These are phyloP conservation scores for Glycine soja DNA, from an alignment of 306 rosid genomes.

Conservation along the genomic window DNA sequence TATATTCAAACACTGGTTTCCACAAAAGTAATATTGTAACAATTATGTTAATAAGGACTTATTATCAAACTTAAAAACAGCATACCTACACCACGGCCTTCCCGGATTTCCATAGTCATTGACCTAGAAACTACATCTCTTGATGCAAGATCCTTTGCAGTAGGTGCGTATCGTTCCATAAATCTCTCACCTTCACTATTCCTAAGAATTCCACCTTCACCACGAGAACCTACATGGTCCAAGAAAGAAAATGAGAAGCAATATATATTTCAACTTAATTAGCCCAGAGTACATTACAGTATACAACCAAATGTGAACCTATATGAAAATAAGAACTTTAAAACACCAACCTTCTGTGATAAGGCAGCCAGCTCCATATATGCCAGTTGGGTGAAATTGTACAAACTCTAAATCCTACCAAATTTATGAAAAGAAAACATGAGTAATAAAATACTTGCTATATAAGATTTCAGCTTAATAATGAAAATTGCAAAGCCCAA, in stretches of 20 bases:
- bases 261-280: background rate
- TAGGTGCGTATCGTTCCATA: constrained; percentile 99
- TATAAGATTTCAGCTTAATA: constrained; percentile 29
- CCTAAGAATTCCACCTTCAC: constrained; percentile 98
- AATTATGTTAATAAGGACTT: background rate
- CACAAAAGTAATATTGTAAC: background rate
- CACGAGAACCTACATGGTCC: constrained; percentile 82
- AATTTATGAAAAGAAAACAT: constrained; percentile 31
- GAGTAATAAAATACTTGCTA: constrained; percentile 6
- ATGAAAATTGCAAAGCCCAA: constrained; percentile 10
- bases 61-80: background rate
- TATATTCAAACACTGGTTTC: background rate
- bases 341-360: constrained; percentile 84
- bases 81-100: constrained; percentile 96
- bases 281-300: background rate
- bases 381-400: constrained; percentile 97
- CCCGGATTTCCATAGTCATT: constrained; percentile 96
- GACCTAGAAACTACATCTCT: constrained; percentile 94
- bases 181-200: constrained; percentile 97
- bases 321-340: constrained; percentile 8
- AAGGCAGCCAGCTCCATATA: constrained; percentile 98
- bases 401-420: constrained; percentile 94
- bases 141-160: constrained; percentile 98
- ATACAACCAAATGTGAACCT: constrained; percentile 28
- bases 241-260: constrained; percentile 42